Percentiles rank a stretch among this genome's conserved stretches.
Conservation (phyloP, 2,329 filamentous ascomycete genomes). For the Reticulascus tulasneorum region DNA sequence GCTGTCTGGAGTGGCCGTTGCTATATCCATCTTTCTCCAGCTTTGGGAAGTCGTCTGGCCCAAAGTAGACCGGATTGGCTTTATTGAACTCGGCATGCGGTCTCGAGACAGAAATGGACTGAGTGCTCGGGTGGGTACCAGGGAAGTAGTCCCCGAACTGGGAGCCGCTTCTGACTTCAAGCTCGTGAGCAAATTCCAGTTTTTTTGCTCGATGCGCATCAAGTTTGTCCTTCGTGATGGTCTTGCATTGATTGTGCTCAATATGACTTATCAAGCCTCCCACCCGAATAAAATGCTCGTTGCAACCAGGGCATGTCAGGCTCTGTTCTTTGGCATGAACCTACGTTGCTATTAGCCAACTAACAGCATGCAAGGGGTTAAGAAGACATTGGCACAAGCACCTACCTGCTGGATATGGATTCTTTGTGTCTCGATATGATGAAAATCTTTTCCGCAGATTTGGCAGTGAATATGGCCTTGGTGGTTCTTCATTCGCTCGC, state of each 20-base stretch:
- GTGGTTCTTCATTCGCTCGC: constrained; percentile 24
- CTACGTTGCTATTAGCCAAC: constrained; percentile 20
- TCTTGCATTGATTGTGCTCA: constrained; percentile 35
- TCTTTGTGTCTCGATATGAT: constrained; percentile 23
- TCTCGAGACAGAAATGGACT: constrained; percentile 5
- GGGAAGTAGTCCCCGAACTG: constrained; percentile 16
- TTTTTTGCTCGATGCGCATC: constrained; percentile 31
- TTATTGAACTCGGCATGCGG: too few species aligned
- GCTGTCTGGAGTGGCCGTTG: too few species aligned
- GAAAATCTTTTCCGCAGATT: constrained; percentile 32
- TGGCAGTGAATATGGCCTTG: constrained; percentile 31
- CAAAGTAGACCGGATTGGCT: constrained; percentile 10
- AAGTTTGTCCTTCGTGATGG: constrained; percentile 28
- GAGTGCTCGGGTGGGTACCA: constrained; percentile 3
- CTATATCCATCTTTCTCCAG: constrained; percentile 13
- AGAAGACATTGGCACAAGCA: constrained; percentile 11
- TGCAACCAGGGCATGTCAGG: constrained; percentile 45
- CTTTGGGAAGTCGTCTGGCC: constrained; percentile 8
- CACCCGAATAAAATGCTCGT: constrained; percentile 30
- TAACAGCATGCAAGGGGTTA: neutral
- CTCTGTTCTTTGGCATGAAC: constrained; percentile 34
- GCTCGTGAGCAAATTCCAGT: constrained; percentile 27
- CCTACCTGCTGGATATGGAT: constrained; percentile 32
- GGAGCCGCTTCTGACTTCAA: constrained; percentile 17
- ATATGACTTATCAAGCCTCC: constrained; percentile 40